phyloP scores from a whole-genome alignment of 163 green algal genomes.

The Smithsoniella earleae region DNA sequence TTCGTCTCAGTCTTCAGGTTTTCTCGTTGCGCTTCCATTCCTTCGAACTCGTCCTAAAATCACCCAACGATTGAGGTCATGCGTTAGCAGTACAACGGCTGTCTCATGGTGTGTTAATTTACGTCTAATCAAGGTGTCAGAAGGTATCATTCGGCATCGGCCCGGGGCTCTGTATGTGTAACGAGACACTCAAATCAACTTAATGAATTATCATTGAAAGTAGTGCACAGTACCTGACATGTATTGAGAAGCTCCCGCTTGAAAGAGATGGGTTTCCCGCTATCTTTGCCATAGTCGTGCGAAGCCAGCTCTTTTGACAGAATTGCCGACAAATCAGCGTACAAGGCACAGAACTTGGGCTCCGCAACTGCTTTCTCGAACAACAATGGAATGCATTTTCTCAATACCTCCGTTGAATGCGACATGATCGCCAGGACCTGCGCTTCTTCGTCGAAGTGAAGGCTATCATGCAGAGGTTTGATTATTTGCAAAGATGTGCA shows the following conservation, averaged over 20 bases:
- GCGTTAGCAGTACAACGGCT: too few species aligned
- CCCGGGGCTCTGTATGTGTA: too few species aligned
- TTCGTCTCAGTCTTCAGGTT: not conserved
- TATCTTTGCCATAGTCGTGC: constrained; percentile 46
- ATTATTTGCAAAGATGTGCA: too few species aligned
- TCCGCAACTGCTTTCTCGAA: constrained; percentile 97
- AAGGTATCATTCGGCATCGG: too few species aligned
- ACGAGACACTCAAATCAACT: too few species aligned
- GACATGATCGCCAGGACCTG: constrained; percentile 64
- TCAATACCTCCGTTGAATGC: constrained; percentile 64
- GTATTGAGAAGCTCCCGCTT: constrained; percentile 91
- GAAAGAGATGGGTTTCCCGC: constrained; percentile 76
- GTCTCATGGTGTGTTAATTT: too few species aligned
- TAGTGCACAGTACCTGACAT: constrained; percentile 82
- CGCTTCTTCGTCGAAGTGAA: constrained; percentile 40
- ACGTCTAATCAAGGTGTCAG: too few species aligned
- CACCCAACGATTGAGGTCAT: too few species aligned
- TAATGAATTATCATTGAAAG: too few species aligned
- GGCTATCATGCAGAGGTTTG: not conserved
- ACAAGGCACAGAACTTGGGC: constrained; percentile 94
- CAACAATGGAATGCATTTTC: constrained; percentile 71
- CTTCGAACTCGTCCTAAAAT: constrained; percentile 95
- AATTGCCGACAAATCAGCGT: constrained; percentile 84
- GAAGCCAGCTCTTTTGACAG: constrained; percentile 66
- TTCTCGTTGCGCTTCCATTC: constrained; percentile 28